phyloP scores from a whole-genome alignment of 148 eudicot genomes.

The Polygonum maritimum region DNA sequence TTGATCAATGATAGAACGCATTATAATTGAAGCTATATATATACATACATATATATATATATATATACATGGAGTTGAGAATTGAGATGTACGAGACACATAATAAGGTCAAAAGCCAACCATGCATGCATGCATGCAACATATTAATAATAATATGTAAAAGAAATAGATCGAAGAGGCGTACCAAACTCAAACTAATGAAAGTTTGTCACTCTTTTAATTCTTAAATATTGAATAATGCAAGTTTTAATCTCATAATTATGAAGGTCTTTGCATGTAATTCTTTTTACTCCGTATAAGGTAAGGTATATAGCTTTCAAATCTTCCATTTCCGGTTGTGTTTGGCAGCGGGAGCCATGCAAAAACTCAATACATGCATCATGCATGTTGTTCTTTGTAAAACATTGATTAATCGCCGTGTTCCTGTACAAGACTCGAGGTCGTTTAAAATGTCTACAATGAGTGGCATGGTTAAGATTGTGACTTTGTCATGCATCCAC shows the following conservation, averaged over 20 bases:
- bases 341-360: neutral
- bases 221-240: neutral
- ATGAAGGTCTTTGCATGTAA: neutral
- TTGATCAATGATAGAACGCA: neutral
- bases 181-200: neutral
- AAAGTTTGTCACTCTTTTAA: neutral
- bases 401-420: too few species aligned
- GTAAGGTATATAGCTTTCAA: neutral
- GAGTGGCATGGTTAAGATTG: too few species aligned
- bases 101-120: neutral
- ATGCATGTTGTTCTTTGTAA: too few species aligned
- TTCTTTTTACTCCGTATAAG: neutral
- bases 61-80: too few species aligned
- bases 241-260: neutral
- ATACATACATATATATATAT: too few species aligned
- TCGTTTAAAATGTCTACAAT: too few species aligned
- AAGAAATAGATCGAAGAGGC: neutral
- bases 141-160: neutral
- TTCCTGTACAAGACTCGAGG: too few species aligned
- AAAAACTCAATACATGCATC: too few species aligned
- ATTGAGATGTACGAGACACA: neutral
- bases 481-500: too few species aligned
- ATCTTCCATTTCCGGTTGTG: neutral
- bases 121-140: neutral
- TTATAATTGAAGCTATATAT: neutral